Percentiles rank a stretch among this genome's conserved stretches.
These are phyloP conservation scores for Salvia rosmarinus DNA, from an alignment of 257 asterid species.

Conservation along the genomic window DNA sequence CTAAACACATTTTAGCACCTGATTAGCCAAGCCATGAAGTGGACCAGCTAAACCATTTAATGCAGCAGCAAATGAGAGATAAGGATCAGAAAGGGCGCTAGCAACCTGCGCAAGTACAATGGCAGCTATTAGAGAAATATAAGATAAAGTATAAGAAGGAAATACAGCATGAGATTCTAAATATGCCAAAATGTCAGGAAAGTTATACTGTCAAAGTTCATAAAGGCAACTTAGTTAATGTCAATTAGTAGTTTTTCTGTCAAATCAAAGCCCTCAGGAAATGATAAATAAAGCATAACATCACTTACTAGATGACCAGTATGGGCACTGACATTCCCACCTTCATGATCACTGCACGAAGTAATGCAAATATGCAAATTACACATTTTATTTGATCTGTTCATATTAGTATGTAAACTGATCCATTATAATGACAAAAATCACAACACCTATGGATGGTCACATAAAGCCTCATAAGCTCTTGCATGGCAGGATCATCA, in stretches of 20 bases:
- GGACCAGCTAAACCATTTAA: slow-evolving; percentile 99
- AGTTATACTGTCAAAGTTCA: slow-evolving; percentile 1
- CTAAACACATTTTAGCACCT: slow-evolving; percentile 54
- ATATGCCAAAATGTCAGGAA: slow-evolving; percentile 15
- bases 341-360: slow-evolving; percentile 95
- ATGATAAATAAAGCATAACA: slow-evolving; percentile 15
- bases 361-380: slow-evolving; percentile 26
- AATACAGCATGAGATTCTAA: slow-evolving; percentile 1
- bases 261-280: slow-evolving; percentile 23
- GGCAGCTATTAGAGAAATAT: slow-evolving; percentile 26
- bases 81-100: slow-evolving; percentile 99
- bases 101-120: slow-evolving; percentile 65
- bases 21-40: slow-evolving; percentile 99
- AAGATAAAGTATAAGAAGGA: slow-evolving; percentile 2
- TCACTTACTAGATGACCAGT: slow-evolving; percentile 96
- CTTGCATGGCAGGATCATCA: slow-evolving; percentile 84
- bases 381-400: background rate
- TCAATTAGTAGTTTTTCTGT: background rate
- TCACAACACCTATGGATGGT: slow-evolving; percentile 76
- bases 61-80: slow-evolving; percentile 98
- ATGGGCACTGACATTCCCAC: slow-evolving; percentile 99
- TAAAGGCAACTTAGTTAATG: slow-evolving; percentile 28
- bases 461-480: slow-evolving; percentile 95
- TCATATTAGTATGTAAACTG: background rate
- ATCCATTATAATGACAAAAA: slow-evolving; percentile 13